Evolutionary conservation across 1,284 basidiomycete species (phyloP).

Genomic region (Cutaneotrichosporon dermatis): DNA sequence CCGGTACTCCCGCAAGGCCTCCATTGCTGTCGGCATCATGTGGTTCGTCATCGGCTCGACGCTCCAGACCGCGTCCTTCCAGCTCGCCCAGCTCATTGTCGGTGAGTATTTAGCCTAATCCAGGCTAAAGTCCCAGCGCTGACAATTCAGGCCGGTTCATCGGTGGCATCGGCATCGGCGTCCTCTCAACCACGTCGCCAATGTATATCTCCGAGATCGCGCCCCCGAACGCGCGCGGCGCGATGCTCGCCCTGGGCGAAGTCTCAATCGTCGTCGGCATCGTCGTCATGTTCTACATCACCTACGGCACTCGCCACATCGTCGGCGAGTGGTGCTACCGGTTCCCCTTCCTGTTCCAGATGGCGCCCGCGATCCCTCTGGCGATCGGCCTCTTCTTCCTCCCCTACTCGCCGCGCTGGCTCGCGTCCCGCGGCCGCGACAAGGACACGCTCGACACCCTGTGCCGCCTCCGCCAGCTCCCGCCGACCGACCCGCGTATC

Average conservation of each 20-base stretch:
- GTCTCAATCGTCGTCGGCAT: constrained; percentile 63
- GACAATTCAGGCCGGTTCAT: constrained; percentile 16
- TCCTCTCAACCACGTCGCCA: constrained; percentile 43
- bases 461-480: constrained; percentile 32
- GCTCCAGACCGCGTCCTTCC: constrained; percentile 33
- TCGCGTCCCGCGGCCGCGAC: constrained; percentile 51
- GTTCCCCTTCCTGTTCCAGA: constrained; percentile 35
- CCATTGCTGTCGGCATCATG: constrained; percentile 24
- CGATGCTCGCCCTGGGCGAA: constrained; percentile 70
- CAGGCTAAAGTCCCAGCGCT: too few species aligned
- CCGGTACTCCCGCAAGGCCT: constrained; percentile 23
- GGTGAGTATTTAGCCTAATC: constrained; percentile 11
- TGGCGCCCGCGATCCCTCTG: constrained; percentile 24
- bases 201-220: constrained; percentile 44
- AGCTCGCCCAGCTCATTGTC: constrained; percentile 23
- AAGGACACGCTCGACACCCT: constrained; percentile 32
- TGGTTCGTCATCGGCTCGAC: constrained; percentile 25
- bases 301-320: constrained; percentile 25
- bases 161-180: constrained; percentile 31
- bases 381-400: constrained; percentile 45
- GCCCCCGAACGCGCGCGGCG: constrained; percentile 58
- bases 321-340: constrained; percentile 26
- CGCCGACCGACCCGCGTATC: constrained; percentile 31
- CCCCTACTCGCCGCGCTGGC: constrained; percentile 60
- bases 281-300: constrained; percentile 18